phyloP scores from a whole-genome alignment of 1,284 basidiomycete genomes.

The Puccinia coronata region DNA sequence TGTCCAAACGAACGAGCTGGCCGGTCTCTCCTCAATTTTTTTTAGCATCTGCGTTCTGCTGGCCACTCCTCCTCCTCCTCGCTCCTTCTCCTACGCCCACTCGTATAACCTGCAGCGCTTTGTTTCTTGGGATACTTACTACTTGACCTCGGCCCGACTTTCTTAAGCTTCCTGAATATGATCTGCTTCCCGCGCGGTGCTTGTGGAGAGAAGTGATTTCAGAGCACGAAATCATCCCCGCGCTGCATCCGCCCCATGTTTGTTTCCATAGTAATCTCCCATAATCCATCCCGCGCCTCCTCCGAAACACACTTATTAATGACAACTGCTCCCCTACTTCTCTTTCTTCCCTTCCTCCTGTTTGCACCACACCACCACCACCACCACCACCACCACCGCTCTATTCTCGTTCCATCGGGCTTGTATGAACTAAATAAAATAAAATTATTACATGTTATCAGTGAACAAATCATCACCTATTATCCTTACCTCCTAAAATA shows the following conservation, averaged over 20 bases:
- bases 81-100: neutral
- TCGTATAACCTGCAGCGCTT: neutral
- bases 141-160: neutral
- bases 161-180: too few species aligned
- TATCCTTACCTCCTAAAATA: too few species aligned
- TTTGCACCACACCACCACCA: neutral
- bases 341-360: neutral
- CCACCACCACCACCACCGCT: too few species aligned
- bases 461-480: too few species aligned
- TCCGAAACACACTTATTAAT: too few species aligned
- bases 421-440: slow-evolving; percentile 8
- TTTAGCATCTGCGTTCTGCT: neutral
- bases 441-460: too few species aligned
- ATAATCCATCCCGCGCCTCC: neutral
- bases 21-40: neutral
- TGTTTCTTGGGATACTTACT: neutral
- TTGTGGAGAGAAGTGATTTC: neutral
- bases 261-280: neutral
- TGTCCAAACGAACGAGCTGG: too few species aligned
- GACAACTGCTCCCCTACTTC: too few species aligned
- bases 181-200: neutral
- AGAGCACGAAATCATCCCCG: too few species aligned
- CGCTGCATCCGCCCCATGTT: too few species aligned
- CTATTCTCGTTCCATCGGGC: slow-evolving; percentile 5
- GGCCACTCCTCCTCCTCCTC: neutral